Base-by-base conservation (phyloP, 2,329 filamentous ascomycete genomes). In the Rutstroemia sydowiana region DNA sequence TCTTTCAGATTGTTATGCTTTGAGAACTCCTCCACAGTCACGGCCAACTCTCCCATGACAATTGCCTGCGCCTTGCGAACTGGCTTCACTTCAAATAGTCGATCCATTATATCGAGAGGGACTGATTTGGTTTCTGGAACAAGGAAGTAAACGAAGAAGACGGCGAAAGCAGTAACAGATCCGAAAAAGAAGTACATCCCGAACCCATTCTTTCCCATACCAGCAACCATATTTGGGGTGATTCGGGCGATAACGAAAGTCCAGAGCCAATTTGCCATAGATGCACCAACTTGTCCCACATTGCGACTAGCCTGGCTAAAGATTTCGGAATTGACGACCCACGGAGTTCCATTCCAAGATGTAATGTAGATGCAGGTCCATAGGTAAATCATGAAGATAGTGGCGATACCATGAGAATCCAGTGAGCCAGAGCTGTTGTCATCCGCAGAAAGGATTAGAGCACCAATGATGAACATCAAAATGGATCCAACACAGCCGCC, bases 61-160 rank as follows among this genome's bases (percentile, higher is more conserved):
- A 61, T 55, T 16, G 21, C 43, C 44, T 64, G 60, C 7, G 63
- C 63, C 18, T 57, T 42, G 7, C 51, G 52, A 9, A 60, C 56
- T n/a, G 43, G 52, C 6, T 59, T 46, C 3, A 45, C 48, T 47
- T 72, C 70, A 61, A 86, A 86, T 2, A 86, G 69, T 6, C 73
- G 70, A 61, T 86, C 82, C 73, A 85, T 83, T 30, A 72, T 73
- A 66, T 86, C 83, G 3, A 86, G 72, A 1, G 81, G 81, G 14
- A 85, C 71, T 32, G 75, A 73, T 69, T 84, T 85, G 5, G 82
- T 86, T 70, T 86, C 82, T 1, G 82, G 82, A 0, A 85, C 60
- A 37, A 80, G 71, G 70, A 81, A 82, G 63, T 71, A 85, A 30
- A 82, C 75, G 57, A 82, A 86, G 51, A 78, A 52, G 51, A 75